phyloP scores from a whole-genome alignment of 2,329 filamentous ascomycete genomes.

The Amauroascus verrucosus region DNA sequence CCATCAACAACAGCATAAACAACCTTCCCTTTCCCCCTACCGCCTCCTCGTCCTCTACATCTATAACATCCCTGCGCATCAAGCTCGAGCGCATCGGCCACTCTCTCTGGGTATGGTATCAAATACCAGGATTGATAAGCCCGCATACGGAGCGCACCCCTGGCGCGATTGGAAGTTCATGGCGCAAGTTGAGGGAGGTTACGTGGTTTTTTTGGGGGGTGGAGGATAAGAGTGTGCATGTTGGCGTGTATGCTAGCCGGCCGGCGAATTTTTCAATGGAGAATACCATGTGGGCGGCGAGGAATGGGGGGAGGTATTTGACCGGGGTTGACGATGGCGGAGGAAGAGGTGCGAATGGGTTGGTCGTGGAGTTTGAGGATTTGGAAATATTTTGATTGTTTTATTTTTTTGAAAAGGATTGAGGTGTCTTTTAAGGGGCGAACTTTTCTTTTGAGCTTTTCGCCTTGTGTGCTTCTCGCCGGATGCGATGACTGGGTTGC shows the following conservation, averaged over 20 bases:
- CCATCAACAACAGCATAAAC: too few relatives aligned
- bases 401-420: too few relatives aligned
- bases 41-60: too few relatives aligned
- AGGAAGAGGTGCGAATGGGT: slow-evolving; percentile 26
- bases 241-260: slow-evolving; percentile 50
- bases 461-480: not conserved
- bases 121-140: slow-evolving; percentile 28
- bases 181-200: slow-evolving; percentile 51
- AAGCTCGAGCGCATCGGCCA: slow-evolving; percentile 49
- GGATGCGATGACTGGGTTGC: not conserved
- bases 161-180: slow-evolving; percentile 36
- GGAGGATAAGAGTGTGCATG: slow-evolving; percentile 48
- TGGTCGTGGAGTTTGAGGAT: slow-evolving; percentile 44
- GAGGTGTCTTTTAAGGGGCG: too few relatives aligned
- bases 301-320: slow-evolving; percentile 24
- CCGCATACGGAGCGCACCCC: slow-evolving; percentile 20
- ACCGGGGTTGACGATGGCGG: slow-evolving; percentile 2
- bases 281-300: slow-evolving; percentile 31
- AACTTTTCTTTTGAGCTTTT: not conserved
- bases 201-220: slow-evolving; percentile 54
- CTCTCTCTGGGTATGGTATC: slow-evolving; percentile 49
- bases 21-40: too few relatives aligned
- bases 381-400: slow-evolving; percentile 37
- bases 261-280: slow-evolving; percentile 41
- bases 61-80: slow-evolving; percentile 43